Percentiles rank a stretch among this genome's conserved stretches.
These are phyloP conservation scores for Colletotrichum noveboracense DNA, from an alignment of 2,329 filamentous ascomycete genomes.

Conservation along the genomic window DNA sequence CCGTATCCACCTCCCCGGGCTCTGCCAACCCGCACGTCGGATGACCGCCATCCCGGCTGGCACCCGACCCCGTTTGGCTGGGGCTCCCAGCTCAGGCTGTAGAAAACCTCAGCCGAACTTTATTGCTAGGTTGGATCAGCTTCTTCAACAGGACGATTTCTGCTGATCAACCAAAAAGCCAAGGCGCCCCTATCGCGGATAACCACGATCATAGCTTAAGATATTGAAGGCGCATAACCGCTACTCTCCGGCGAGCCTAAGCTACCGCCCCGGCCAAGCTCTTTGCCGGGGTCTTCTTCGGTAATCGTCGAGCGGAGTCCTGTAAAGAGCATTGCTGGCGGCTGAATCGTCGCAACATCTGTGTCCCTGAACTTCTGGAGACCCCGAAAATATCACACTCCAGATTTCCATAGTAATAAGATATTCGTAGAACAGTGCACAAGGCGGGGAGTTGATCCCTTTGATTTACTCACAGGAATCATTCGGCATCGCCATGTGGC, in stretches of 20 bases:
- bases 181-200: not conserved
- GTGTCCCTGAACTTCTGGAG: not conserved
- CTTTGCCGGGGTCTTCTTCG: not conserved
- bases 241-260: not conserved
- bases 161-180: not conserved
- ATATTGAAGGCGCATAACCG: not conserved
- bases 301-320: not conserved
- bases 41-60: not conserved
- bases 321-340: not conserved
- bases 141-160: not conserved
- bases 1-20: not conserved
- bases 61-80: not conserved
- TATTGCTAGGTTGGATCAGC: not conserved
- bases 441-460: not conserved
- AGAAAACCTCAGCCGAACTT: not conserved
- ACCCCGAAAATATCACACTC: not conserved
- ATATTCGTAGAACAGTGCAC: not conserved
- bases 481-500: not conserved
- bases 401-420: not conserved
- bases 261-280: not conserved
- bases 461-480: not conserved
- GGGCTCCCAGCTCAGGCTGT: not conserved
- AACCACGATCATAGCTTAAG: not conserved
- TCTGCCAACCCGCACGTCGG: not conserved
- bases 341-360: not conserved